Conservation (phyloP, 2,329 filamentous ascomycete species). For the Lecanicillium sp. region DNA sequence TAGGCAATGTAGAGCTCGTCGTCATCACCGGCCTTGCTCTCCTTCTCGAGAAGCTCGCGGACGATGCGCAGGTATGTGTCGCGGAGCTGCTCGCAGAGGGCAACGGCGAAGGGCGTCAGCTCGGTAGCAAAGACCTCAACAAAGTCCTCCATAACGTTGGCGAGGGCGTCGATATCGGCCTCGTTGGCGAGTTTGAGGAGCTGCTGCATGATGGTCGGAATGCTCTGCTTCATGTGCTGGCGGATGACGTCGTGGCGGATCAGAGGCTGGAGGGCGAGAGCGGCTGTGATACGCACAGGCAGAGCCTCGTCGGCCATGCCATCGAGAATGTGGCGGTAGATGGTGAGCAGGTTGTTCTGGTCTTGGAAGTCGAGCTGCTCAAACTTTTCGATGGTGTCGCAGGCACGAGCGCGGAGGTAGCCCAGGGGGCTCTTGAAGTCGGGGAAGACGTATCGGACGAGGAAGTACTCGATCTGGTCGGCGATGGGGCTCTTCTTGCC, state of each 20-base stretch:
- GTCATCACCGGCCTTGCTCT: slow-evolving; percentile 66
- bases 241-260: slow-evolving; percentile 94
- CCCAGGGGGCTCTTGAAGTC: slow-evolving; percentile 92
- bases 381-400: slow-evolving; percentile 97
- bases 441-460: slow-evolving; percentile 96
- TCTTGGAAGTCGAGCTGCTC: slow-evolving; percentile 97
- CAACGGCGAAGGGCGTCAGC: slow-evolving; percentile 92
- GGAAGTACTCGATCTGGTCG: slow-evolving; percentile 96
- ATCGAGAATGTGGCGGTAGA: slow-evolving; percentile 94
- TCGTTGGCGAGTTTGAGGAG: slow-evolving; percentile 95
- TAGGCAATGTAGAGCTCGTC: slow-evolving; percentile 84
- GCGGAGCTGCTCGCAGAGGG: slow-evolving; percentile 87
- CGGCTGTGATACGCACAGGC: slow-evolving; percentile 89
- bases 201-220: slow-evolving; percentile 99
- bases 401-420: slow-evolving; percentile 88
- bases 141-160: slow-evolving; percentile 99
- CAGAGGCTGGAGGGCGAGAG: slow-evolving; percentile 86
- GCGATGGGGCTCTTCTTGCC: slow-evolving; percentile 98
- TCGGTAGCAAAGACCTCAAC: slow-evolving; percentile 98
- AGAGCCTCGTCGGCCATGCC: slow-evolving; percentile 94
- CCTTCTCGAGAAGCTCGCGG: slow-evolving; percentile 83
- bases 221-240: slow-evolving; percentile 93
- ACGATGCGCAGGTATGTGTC: slow-evolving; percentile 96
- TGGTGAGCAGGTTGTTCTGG: slow-evolving; percentile 86
- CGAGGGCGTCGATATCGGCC: slow-evolving; percentile 92